Conservation (phyloP, 2,329 filamentous ascomycete genomes). For the Pseudogymnoascus sp. region DNA sequence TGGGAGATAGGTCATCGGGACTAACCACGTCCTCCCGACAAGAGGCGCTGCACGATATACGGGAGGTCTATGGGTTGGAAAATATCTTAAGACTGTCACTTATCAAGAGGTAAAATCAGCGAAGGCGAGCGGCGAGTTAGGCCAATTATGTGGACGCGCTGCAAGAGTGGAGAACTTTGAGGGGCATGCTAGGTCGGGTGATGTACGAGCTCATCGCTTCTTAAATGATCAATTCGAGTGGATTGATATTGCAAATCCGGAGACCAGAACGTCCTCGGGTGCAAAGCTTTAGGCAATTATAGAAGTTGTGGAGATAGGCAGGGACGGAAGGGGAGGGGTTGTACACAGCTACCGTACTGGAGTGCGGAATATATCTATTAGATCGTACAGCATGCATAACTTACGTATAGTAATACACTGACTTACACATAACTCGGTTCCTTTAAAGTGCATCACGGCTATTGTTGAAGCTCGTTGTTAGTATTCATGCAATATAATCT, state of each 20-base stretch:
- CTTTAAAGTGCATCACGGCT: not conserved
- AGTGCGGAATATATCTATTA: not conserved
- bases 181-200: constrained; percentile 43
- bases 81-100: constrained; percentile 42
- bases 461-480: not conserved
- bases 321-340: not conserved
- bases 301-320: too few relatives aligned
- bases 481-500: not conserved
- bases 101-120: constrained; percentile 40
- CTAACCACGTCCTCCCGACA: constrained; percentile 46
- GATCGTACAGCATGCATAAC: not conserved
- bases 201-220: constrained; percentile 37
- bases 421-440: not conserved
- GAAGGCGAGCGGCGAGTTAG: constrained; percentile 39
- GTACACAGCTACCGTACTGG: not conserved
- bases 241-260: constrained; percentile 27
- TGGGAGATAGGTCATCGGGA: constrained; percentile 39
- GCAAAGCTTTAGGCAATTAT: not conserved
- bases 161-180: constrained; percentile 44
- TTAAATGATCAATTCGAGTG: constrained; percentile 35
- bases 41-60: constrained; percentile 39
- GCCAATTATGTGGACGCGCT: constrained; percentile 38
- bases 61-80: constrained; percentile 47
- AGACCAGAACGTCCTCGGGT: not conserved
- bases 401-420: not conserved